A percentile compares a stretch with the other conserved stretches of the same genome.
Conservation (phyloP, 352 stramenopile species). For the Phytophthora rubi region DNA sequence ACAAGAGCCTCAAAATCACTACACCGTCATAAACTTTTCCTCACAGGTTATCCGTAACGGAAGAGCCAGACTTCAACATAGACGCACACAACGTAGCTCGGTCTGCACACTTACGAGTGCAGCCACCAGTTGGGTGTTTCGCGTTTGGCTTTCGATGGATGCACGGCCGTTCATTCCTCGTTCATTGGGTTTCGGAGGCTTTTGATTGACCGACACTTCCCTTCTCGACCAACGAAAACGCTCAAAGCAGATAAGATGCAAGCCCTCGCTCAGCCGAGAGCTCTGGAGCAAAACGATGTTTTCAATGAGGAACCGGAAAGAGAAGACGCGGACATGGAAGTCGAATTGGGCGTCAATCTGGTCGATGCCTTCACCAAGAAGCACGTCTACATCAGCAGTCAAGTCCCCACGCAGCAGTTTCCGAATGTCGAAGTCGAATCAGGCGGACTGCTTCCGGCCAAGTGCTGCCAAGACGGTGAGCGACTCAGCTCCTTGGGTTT, state of each 20-base stretch:
- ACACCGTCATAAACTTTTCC: constrained; percentile 1
- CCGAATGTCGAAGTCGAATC: background rate
- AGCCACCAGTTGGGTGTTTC: constrained; percentile 7
- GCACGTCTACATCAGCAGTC: background rate
- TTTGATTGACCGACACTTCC: constrained; percentile 6
- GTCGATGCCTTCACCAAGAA: constrained; percentile 26
- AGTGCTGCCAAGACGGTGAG: background rate
- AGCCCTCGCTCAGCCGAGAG: background rate
- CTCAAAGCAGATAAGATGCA: constrained; percentile 4
- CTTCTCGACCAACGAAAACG: background rate
- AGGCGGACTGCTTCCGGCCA: constrained; percentile 3
- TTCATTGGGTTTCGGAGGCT: constrained; percentile 1
- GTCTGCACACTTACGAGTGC: constrained; percentile 1
- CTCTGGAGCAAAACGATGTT: background rate
- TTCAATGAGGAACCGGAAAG: constrained; percentile 17
- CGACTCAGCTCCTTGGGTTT: background rate
- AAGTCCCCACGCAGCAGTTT: background rate
- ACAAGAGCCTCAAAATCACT: too few relatives aligned
- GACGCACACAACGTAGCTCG: constrained; percentile 10
- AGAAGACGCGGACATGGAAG: constrained; percentile 26
- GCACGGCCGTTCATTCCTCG: constrained; percentile 14
- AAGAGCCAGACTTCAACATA: constrained; percentile 8
- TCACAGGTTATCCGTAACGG: constrained; percentile 6
- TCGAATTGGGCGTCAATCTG: constrained; percentile 32
- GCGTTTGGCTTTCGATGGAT: constrained; percentile 15